Base-by-base conservation (phyloP, 352 stramenopile genomes). In the Achlya hypogyna region DNA sequence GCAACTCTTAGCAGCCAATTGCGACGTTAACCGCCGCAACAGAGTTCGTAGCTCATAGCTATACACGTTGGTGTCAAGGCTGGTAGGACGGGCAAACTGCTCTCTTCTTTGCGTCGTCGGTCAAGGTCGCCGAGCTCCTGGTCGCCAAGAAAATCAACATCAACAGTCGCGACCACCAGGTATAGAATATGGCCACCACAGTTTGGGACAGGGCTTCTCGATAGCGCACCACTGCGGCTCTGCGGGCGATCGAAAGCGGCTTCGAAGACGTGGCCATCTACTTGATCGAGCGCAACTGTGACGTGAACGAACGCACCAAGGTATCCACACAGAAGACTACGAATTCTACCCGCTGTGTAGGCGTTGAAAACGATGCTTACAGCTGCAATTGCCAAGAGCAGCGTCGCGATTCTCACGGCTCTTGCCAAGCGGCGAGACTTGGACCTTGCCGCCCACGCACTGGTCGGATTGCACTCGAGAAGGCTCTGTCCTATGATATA, bases 11-110 rank as follows among this genome's bases (percentile, higher is more conserved):
- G 8, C 25, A 20, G 25, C 25, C 10, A 20, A 10, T 12, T 56
- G 49, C 31, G 49, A 56, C 31, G 31, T 56, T n/a, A 56, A 56
- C 49, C 49, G 49, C 20, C 49, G 49, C 49, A 56, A 56, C 31
- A 12, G 25, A 16, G 49, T 56, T 12, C 6, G 25, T 1, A 12
- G 10, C 25, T 12, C 31, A 56, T 12, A 3, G 49, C 49, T 10
- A 9, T 45, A 18, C 12, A 9, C 38, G 49, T 35, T 27, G 49
- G 12, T 12, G 6, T 6, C 6, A 56, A 1, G 2, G 14, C 25
- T 3, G 25, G 2, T 56, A 56, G 49, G 31, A 12, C 49, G 31
- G 31, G 10, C 49, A 56, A 56, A 56, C 49, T 10, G 49, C 49
- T 20, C 49, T 56, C 49, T 56, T 56, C 31, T 56, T 56, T 20